These are phyloP conservation scores for Holtermanniella nyarrowii DNA, from an alignment of 768 basidiomycete species.

Conservation along the genomic window DNA sequence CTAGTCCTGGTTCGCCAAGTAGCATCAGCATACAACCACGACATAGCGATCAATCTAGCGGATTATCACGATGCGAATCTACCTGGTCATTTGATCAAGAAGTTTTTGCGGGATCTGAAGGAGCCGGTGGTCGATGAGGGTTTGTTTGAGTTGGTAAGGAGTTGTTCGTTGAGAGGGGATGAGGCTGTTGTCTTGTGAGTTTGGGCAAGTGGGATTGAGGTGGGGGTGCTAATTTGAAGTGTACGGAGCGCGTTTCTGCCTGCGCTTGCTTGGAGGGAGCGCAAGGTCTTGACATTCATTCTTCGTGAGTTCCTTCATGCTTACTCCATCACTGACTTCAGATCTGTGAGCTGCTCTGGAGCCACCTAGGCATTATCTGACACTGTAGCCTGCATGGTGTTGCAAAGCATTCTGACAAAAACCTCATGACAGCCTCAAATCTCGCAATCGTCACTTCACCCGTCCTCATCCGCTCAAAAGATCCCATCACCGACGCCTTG, in stretches of 20 bases:
- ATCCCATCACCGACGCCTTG: constrained; percentile 24
- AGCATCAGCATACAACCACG: background rate
- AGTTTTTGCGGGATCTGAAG: constrained; percentile 3
- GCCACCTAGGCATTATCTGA: too few relatives aligned
- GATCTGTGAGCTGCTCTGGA: background rate
- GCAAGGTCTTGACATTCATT: background rate
- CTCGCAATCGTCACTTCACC: constrained; percentile 26
- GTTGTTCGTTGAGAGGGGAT: too few relatives aligned
- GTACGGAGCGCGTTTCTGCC: background rate
- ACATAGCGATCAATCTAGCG: constrained; percentile 2
- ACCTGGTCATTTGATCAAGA: constrained; percentile 4
- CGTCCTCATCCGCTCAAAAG: constrained; percentile 16
- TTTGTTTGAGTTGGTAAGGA: too few relatives aligned
- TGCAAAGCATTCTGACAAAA: constrained; percentile 6
- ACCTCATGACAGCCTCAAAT: constrained; percentile 21
- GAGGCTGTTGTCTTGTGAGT: too few relatives aligned
- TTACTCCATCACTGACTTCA: background rate
- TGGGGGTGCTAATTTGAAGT: too few relatives aligned
- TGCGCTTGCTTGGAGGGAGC: background rate
- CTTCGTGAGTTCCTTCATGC: background rate
- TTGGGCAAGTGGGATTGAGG: too few relatives aligned
- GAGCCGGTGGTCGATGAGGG: background rate
- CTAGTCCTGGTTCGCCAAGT: background rate
- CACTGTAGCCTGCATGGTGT: constrained; percentile 10
- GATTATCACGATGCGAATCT: constrained; percentile 3